Conservation (phyloP, 495 filamentous ascomycete species). For the Daldinia bambusicola region DNA sequence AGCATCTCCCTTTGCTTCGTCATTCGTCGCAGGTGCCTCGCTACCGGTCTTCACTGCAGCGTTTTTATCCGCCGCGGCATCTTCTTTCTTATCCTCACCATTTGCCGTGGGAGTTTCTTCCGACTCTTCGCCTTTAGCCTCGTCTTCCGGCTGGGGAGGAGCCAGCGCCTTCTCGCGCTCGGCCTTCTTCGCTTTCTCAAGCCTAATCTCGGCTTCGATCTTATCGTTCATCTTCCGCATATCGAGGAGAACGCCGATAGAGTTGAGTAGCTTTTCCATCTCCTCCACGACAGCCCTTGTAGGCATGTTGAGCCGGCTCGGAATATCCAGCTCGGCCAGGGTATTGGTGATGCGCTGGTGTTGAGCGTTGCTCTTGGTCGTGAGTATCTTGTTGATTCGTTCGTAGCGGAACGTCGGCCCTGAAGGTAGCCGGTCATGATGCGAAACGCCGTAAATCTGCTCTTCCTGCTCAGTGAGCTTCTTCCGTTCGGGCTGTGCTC, state of each 20-base stretch:
- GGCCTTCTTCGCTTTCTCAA: constrained; percentile 72
- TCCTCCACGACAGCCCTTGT: constrained; percentile 80
- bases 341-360: constrained; percentile 81
- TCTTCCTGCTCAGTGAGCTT: constrained; percentile 80
- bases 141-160: constrained; percentile 28
- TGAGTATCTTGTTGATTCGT: constrained; percentile 80
- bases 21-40: neutral
- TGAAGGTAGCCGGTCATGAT: constrained; percentile 84
- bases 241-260: constrained; percentile 81
- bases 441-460: constrained; percentile 80
- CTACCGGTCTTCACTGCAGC: neutral
- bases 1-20: constrained; percentile 31
- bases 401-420: constrained; percentile 82
- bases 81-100: constrained; percentile 32
- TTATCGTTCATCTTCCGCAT: constrained; percentile 85
- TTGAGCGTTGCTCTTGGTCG: constrained; percentile 84
- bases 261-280: constrained; percentile 81
- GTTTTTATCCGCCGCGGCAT: neutral
- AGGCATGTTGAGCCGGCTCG: constrained; percentile 82
- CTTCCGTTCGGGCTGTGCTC: constrained; percentile 64
- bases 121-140: constrained; percentile 28
- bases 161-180: constrained; percentile 64
- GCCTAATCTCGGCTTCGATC: constrained; percentile 81
- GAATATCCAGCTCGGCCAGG: constrained; percentile 82
- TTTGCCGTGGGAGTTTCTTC: constrained; percentile 13